phyloP scores from a whole-genome alignment of 2,329 filamentous ascomycete genomes.

The Neocucurbitaria cava region DNA sequence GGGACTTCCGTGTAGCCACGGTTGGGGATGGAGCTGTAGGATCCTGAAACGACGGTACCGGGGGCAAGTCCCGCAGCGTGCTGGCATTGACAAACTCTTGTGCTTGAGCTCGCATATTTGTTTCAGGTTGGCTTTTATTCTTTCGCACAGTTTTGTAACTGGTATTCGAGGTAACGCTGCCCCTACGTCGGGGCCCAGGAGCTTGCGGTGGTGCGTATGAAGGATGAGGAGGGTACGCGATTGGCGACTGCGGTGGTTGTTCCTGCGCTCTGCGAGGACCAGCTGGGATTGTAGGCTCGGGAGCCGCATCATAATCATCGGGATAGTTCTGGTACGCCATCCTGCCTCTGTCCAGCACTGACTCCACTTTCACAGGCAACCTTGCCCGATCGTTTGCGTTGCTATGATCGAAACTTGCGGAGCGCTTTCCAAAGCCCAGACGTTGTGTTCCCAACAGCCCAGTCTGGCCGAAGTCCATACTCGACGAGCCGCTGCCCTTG shows the following conservation, averaged over 20 bases:
- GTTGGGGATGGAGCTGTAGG: constrained; percentile 61
- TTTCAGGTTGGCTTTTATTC: constrained; percentile 52
- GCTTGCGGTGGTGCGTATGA: constrained; percentile 48
- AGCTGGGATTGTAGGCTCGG: constrained; percentile 81
- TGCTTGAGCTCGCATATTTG: constrained; percentile 54
- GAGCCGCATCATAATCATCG: constrained; percentile 78
- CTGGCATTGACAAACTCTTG: constrained; percentile 58
- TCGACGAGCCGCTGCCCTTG: constrained; percentile 74
- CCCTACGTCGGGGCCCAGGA: constrained; percentile 59
- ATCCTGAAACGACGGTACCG: constrained; percentile 55
- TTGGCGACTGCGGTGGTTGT: constrained; percentile 50
- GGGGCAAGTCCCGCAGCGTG: constrained; percentile 52
- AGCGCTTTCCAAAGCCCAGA: constrained; percentile 63
- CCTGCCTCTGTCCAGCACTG: constrained; percentile 53
- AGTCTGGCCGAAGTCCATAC: constrained; percentile 69
- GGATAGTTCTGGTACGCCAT: constrained; percentile 56
- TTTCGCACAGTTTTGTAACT: constrained; percentile 52
- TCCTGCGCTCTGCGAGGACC: constrained; percentile 70
- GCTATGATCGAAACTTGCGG: constrained; percentile 75
- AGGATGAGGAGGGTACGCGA: constrained; percentile 48
- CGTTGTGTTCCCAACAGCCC: constrained; percentile 66
- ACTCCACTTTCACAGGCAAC: constrained; percentile 47
- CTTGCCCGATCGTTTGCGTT: constrained; percentile 27
- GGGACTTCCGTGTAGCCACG: constrained; percentile 59
- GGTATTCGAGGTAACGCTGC: constrained; percentile 66